A percentile compares a stretch with the other conserved stretches of the same genome.
phyloP scores from a whole-genome alignment of 108 stramenopile genomes.

The Skeletonema costatum region DNA sequence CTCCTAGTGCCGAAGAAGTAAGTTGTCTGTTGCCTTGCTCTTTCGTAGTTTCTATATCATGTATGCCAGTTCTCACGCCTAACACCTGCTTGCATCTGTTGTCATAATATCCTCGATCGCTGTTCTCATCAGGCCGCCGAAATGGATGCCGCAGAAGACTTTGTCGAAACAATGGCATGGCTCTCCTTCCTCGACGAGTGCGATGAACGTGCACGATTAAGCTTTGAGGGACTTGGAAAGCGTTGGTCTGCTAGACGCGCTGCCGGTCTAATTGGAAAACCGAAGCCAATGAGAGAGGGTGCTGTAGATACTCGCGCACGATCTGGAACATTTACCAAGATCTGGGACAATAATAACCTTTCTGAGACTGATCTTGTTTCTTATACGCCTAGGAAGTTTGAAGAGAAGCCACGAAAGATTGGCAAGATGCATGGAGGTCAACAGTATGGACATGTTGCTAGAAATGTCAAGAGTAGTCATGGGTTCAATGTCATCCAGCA shows the following conservation, averaged over 20 bases:
- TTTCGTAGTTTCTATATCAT: background rate
- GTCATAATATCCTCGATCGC: background rate
- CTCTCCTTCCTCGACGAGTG: conserved; percentile 45
- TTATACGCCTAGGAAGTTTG: conserved; percentile 14
- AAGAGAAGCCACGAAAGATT: conserved; percentile 16
- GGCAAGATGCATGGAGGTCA: conserved; percentile 1
- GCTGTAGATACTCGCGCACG: background rate
- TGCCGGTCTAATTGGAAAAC: conserved; percentile 34
- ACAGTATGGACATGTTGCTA: conserved; percentile 11
- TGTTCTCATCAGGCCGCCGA: conserved; percentile 34
- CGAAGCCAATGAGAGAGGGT: conserved; percentile 12
- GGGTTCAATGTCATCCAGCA: conserved; percentile 24
- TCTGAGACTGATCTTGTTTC: conserved; percentile 15
- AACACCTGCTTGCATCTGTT: background rate
- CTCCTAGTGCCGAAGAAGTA: conserved; percentile 40
- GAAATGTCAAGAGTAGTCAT: conserved; percentile 26
- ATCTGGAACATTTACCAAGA: background rate
- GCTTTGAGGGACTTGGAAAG: conserved; percentile 29
- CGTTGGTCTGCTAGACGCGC: conserved; percentile 42
- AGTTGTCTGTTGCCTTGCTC: background rate
- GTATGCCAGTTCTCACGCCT: background rate
- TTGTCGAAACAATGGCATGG: conserved; percentile 49
- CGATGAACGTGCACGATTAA: conserved; percentile 29
- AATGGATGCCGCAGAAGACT: conserved; percentile 42
- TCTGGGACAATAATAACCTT: background rate